Evolutionary conservation across 2,329 filamentous ascomycete species (phyloP).

Genomic region (Pestalotiopsis sp.): DNA sequence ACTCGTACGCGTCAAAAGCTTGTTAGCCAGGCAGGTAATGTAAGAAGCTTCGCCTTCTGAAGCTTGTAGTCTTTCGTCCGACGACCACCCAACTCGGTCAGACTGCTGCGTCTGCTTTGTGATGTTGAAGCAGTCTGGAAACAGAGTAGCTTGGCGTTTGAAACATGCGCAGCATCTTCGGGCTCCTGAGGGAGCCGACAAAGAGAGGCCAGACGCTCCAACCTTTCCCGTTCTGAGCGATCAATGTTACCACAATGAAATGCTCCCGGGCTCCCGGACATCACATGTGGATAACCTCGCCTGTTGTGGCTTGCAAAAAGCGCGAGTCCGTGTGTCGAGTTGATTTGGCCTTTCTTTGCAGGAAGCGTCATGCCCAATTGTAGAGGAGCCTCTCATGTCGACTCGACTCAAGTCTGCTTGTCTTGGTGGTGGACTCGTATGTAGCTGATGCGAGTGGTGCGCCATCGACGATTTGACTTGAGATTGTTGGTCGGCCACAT

Average conservation of each 20-base stretch:
- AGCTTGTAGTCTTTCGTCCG: not conserved
- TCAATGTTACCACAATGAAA: not conserved
- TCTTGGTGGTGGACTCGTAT: not conserved
- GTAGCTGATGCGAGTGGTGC: not conserved
- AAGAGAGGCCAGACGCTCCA: not conserved
- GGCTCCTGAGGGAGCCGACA: not conserved
- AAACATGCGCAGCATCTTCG: not conserved
- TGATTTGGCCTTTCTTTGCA: not conserved
- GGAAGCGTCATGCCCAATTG: not conserved
- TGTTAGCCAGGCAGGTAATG: not conserved
- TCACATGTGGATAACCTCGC: not conserved
- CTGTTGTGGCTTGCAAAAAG: not conserved
- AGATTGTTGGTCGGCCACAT: not conserved
- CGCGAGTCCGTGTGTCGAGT: not conserved
- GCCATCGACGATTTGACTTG: not conserved
- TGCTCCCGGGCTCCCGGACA: not conserved
- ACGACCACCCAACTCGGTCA: not conserved
- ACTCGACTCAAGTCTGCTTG: not conserved
- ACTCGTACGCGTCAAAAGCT: not conserved
- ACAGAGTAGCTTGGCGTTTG: not conserved
- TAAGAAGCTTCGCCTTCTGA: not conserved
- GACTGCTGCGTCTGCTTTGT: not conserved
- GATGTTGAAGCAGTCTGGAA: not conserved
- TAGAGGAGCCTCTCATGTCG: not conserved
- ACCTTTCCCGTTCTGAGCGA: not conserved